Evolutionary conservation across 176 grass and related monocot genomes (phyloP), one percentile per base, ranked within the genome.

Genomic region (Poa pratensis): DNA sequence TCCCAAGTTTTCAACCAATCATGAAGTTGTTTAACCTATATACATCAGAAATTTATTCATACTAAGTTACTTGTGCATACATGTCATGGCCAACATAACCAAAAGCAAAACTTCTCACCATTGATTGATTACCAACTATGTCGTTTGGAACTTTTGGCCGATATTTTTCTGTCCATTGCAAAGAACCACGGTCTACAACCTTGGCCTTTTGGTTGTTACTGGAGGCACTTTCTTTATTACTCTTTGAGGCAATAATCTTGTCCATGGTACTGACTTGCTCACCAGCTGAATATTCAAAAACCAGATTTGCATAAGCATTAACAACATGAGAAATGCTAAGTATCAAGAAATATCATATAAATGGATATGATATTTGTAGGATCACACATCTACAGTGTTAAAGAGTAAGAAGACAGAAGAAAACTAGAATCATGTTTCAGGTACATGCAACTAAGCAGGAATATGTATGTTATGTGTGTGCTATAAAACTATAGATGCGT

Each of bases 161-260:
- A 87, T 99, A 99, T 83, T 99, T 99, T 79, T 94, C 94, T 66
- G 94, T 94, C 97, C 94, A 99, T 89, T 91, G 91, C 90, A 92
- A 72, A 46, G 92, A 94, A 90, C 92, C 91, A 78, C 55, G 70
- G 59, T 88, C 90, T 74, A 86, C 63, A 22, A 66, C 79, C 48
- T 92, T 93, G 60, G 14, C 22, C 49, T 91, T 99, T 53, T 83
- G 86, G 61, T 90, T 96, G 53, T 75, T 60, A 87, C 76, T 55
- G 27, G 88, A 89, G 59, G 55, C 85, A 63, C 61, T 85, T 87
- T 88, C 45, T 83, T 87, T 80, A 69, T 76, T 81, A 83, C 50
- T 80, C 77, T 82, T 94, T 92, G 84, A 75, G 66, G 82, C 37
- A 82, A 83, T 89, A 74, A 81, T 96, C 89, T 76, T 94, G 73